Evolutionary conservation across 2,329 filamentous ascomycete species (phyloP).

Genomic region (Lizonia empirigonia): DNA sequence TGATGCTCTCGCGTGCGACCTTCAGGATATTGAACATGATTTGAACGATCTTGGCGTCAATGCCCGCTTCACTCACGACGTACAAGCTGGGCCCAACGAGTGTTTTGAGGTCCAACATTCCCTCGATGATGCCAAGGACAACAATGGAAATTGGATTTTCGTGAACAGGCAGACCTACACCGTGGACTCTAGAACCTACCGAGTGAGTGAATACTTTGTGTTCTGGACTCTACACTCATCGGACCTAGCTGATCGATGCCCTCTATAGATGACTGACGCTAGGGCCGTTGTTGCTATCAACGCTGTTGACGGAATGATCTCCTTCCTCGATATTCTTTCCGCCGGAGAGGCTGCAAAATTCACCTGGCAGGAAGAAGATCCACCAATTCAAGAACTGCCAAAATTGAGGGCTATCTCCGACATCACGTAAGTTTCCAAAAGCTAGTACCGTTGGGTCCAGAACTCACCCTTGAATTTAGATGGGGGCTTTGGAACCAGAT

Average conservation of each 20-base stretch:
- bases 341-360: neutral
- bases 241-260: neutral
- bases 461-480: no score
- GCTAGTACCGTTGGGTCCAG: no score
- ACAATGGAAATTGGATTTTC: no score
- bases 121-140: neutral
- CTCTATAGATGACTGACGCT: neutral
- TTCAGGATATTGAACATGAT: neutral
- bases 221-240: neutral
- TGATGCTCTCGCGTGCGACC: neutral
- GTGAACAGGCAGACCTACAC: slow-evolving; percentile 3
- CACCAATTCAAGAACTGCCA: neutral
- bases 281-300: slow-evolving; percentile 4
- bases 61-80: neutral
- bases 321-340: slow-evolving; percentile 5
- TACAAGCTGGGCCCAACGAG: neutral
- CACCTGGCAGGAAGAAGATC: neutral
- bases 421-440: slow-evolving; percentile 6
- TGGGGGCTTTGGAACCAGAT: slow-evolving; percentile 10
- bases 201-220: neutral
- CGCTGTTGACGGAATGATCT: slow-evolving; percentile 3
- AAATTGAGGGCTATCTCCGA: slow-evolving; percentile 5
- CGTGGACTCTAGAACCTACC: neutral
- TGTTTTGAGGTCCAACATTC: slow-evolving; percentile 1
- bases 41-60: neutral